phyloP scores from a whole-genome alignment of 2,329 filamentous ascomycete genomes.

The Phialophora chinensis region DNA sequence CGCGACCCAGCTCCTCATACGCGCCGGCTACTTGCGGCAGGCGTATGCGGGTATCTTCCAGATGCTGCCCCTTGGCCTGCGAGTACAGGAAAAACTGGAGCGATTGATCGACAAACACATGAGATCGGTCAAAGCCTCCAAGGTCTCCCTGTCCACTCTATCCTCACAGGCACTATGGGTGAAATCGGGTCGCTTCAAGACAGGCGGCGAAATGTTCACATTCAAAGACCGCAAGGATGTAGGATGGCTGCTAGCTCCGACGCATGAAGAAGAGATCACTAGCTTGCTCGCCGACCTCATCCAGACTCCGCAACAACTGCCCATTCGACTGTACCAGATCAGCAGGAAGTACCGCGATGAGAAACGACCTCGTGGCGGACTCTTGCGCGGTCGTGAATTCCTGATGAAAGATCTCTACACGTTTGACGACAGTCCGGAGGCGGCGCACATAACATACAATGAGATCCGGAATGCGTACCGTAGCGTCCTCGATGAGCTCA shows the following conservation, averaged over 20 bases:
- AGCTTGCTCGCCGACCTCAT: constrained; percentile 73
- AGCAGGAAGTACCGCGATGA: constrained; percentile 96
- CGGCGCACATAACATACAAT: constrained; percentile 81
- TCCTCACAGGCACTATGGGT: constrained; percentile 85
- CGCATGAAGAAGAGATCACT: constrained; percentile 97
- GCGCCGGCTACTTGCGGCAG: constrained; percentile 77
- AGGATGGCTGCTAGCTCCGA: constrained; percentile 81
- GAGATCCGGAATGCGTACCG: constrained; percentile 75
- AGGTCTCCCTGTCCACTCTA: constrained; percentile 80
- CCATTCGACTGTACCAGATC: constrained; percentile 88
- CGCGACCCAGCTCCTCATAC: constrained; percentile 41
- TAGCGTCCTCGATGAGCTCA: constrained; percentile 79
- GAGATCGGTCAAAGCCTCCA: constrained; percentile 75
- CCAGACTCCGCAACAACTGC: constrained; percentile 83
- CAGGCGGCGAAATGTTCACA: constrained; percentile 73
- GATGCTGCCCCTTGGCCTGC: constrained; percentile 81
- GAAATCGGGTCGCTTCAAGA: constrained; percentile 78
- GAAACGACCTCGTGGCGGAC: constrained; percentile 81
- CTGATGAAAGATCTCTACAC: constrained; percentile 99
- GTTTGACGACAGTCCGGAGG: constrained; percentile 72
- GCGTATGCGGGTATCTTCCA: constrained; percentile 92
- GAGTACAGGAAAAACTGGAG: constrained; percentile 89
- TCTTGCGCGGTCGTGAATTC: constrained; percentile 88
- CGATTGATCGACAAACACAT: constrained; percentile 87
- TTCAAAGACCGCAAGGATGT: constrained; percentile 78